phyloP scores from a whole-genome alignment of 768 basidiomycete genomes.

The Tylopilus balloui region DNA sequence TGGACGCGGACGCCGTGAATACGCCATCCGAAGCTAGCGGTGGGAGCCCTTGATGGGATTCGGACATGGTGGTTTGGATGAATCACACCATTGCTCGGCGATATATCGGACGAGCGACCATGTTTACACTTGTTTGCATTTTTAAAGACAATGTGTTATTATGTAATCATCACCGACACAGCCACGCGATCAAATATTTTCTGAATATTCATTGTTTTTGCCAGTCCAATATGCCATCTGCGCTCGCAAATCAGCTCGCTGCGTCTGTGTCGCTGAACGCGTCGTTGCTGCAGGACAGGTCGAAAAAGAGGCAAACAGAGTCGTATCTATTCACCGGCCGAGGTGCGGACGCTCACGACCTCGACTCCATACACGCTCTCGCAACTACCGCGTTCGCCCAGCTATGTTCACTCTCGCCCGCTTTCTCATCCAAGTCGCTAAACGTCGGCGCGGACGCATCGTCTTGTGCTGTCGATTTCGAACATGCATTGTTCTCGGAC shows the following conservation, averaged over 20 bases:
- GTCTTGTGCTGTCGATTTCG: constrained; percentile 40
- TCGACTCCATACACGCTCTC: constrained; percentile 81
- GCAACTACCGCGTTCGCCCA: constrained; percentile 75
- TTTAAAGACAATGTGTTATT: background rate
- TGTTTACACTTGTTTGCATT: background rate
- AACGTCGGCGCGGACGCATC: constrained; percentile 16
- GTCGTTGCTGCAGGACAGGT: constrained; percentile 60
- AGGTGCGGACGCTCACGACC: constrained; percentile 81
- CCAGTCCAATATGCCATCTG: constrained; percentile 44
- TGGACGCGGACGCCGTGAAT: constrained; percentile 43
- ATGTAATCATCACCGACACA: background rate
- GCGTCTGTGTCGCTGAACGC: constrained; percentile 77
- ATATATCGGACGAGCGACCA: background rate
- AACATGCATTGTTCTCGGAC: constrained; percentile 76
- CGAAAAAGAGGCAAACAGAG: constrained; percentile 54
- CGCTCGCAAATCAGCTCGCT: constrained; percentile 78
- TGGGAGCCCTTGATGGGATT: constrained; percentile 30
- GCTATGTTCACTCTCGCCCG: constrained; percentile 56
- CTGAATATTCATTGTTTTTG: background rate
- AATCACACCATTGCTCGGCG: background rate
- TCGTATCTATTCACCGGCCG: constrained; percentile 87
- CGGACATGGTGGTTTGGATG: background rate
- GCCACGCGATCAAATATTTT: constrained; percentile 1
- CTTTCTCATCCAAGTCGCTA: constrained; percentile 32
- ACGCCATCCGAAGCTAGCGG: constrained; percentile 40